Base-by-base conservation (phyloP, 805 yeast genomes). In the Candida cerambycidarum region DNA sequence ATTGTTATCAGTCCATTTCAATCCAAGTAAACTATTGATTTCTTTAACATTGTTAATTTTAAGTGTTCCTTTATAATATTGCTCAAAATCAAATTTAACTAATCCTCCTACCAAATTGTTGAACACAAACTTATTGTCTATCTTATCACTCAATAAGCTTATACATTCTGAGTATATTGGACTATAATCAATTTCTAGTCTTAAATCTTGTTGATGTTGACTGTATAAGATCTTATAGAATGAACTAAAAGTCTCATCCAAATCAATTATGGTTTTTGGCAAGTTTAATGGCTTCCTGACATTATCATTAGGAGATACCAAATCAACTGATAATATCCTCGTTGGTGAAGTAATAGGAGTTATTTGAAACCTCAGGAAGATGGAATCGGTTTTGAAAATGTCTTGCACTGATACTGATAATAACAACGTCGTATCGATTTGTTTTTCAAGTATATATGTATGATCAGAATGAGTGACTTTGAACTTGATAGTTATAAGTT, bases 371-470 rank as follows among this genome's bases (percentile, higher is more conserved):
- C 81, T 83, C 4, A 89, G 80, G 49, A 77, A 82, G 1, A 87
- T 62, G 21, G 69, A 63, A 13, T 74, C 58, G 2, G 75, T 59
- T 48, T 79, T 77, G 66, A 85, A 86, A 9, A 82, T 79, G 57
- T 88, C 96, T 53, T 85, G 92, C 2, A 86, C 95, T 2, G 88
- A 80, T 1, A 86, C 93, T 0, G 89, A 82, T 6, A 86, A 64
- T 4, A 77, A 69, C 29, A 87, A 65, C 1, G 77, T 61, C 5
- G 81, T 76, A 45, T 83, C 82, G 5, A 84, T 55, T 30, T 28
- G 12, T 37, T 44, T 46, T 11, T 45, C 44, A 9, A 43, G 32
- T 1, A 33, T 31, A 23, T 44, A 36, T 10, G 38, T 54, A 5
- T 57, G 53, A 5, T 46, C 42, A 9, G 45, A 35, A 40, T 63